Evolutionary conservation across 2,329 filamentous ascomycete species (phyloP).

Genomic region (Hypoxylon sp.): DNA sequence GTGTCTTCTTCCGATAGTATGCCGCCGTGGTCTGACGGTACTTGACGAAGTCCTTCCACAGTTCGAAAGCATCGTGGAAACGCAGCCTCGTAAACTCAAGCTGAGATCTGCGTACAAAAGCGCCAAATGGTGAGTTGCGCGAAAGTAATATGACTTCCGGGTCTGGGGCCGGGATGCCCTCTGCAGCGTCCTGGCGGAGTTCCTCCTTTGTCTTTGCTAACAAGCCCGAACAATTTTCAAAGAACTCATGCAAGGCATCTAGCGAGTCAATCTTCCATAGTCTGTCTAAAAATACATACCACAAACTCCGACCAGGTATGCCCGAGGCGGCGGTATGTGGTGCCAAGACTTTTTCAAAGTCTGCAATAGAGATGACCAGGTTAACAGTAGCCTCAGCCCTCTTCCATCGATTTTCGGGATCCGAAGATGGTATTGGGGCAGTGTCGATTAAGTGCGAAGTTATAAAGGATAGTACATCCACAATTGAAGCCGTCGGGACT

Average conservation of each 20-base stretch:
- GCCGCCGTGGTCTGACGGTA: conserved; percentile 83
- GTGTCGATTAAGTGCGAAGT: conserved; percentile 76
- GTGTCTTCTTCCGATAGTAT: conserved; percentile 75
- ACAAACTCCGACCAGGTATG: conserved; percentile 84
- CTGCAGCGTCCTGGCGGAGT: conserved; percentile 68
- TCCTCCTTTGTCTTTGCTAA: conserved; percentile 76
- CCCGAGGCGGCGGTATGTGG: conserved; percentile 67
- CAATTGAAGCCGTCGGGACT: conserved; percentile 77
- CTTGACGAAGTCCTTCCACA: conserved; percentile 87
- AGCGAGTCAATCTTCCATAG: conserved; percentile 89
- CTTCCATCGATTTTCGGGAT: conserved; percentile 60
- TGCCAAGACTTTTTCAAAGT: conserved; percentile 72
- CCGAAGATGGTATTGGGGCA: conserved; percentile 53
- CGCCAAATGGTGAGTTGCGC: conserved; percentile 83
- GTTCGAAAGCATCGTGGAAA: conserved; percentile 81
- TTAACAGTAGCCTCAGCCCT: conserved; percentile 66
- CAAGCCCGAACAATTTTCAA: conserved; percentile 71
- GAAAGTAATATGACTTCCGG: conserved; percentile 74
- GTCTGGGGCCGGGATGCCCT: conserved; percentile 64
- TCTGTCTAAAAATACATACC: conserved; percentile 85
- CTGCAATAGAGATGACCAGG: conserved; percentile 68
- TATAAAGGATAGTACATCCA: conserved; percentile 84
- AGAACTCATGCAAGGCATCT: conserved; percentile 84
- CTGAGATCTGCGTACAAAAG: conserved; percentile 81
- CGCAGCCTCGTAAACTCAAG: conserved; percentile 85